Evolutionary conservation across 1,284 basidiomycete genomes (phyloP).

Genomic region (Ustilago tritici): DNA sequence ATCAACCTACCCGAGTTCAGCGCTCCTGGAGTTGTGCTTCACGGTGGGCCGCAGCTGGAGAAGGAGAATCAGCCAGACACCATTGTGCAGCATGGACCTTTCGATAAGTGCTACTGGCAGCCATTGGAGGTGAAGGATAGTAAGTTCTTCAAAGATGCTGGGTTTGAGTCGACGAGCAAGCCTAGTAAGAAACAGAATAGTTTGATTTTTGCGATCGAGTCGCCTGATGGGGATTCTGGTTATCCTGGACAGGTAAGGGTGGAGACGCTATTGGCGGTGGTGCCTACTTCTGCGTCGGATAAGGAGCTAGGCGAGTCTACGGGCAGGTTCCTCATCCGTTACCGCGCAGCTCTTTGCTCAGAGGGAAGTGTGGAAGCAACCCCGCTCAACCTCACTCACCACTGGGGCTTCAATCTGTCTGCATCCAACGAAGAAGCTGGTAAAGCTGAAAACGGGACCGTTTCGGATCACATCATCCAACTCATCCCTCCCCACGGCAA

Average conservation of each 20-base stretch:
- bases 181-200: constrained; percentile 35
- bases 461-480: constrained; percentile 49
- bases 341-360: constrained; percentile 53
- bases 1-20: constrained; percentile 52
- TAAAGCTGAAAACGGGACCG: constrained; percentile 44
- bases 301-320: constrained; percentile 39
- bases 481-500: constrained; percentile 37
- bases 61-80: constrained; percentile 29
- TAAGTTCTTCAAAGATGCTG: constrained; percentile 37
- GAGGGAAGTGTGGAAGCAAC: constrained; percentile 51
- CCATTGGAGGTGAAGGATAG: constrained; percentile 36
- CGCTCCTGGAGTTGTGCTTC: constrained; percentile 54
- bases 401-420: constrained; percentile 66
- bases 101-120: constrained; percentile 61
- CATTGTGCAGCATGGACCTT: constrained; percentile 55
- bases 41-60: constrained; percentile 58
- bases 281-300: constrained; percentile 22
- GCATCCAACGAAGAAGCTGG: constrained; percentile 34
- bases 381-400: constrained; percentile 67
- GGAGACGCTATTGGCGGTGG: constrained; percentile 56
- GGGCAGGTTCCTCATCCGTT: constrained; percentile 55
- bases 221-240: constrained; percentile 59
- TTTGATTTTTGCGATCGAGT: constrained; percentile 55
- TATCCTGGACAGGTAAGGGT: constrained; percentile 59
- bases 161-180: constrained; percentile 34